Conservation (phyloP, 176 grass and related monocot genomes). For the Dendrocalamus sinicus region DNA sequence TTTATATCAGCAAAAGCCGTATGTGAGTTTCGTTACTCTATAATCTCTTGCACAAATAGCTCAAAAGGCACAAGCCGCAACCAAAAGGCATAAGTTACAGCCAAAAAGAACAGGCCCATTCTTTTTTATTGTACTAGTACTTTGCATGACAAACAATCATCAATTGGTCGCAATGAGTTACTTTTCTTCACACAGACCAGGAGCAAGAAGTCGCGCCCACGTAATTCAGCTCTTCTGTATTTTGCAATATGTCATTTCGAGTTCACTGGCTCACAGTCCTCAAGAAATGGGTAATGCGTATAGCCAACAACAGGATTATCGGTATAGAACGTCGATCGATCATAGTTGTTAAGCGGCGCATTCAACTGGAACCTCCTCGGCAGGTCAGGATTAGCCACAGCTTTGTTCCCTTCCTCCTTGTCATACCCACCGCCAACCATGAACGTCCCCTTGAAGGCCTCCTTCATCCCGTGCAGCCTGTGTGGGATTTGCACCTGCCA, state of each 20-base stretch:
- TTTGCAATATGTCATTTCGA: not conserved
- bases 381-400: too few relatives aligned
- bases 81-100: too few relatives aligned
- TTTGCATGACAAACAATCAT: not conserved
- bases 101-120: too few relatives aligned
- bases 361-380: not conserved
- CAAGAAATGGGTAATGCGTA: slow-evolving; percentile 62
- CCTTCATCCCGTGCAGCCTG: slow-evolving; percentile 52
- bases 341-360: slow-evolving; percentile 51
- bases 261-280: not conserved
- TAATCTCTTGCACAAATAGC: not conserved
- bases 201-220: not conserved
- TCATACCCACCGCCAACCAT: slow-evolving; percentile 32
- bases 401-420: too few relatives aligned
- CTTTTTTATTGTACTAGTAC: not conserved
- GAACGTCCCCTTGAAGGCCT: slow-evolving; percentile 52
- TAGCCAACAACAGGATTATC: slow-evolving; percentile 54
- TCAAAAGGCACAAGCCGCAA: too few relatives aligned
- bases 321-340: slow-evolving; percentile 58
- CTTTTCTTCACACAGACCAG: not conserved
- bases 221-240: not conserved
- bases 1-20: too few relatives aligned
- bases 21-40: too few relatives aligned
- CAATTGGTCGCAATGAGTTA: not conserved
- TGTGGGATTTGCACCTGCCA: slow-evolving; percentile 35